A percentile compares a stretch with the other conserved stretches of the same genome.
Conservation (phyloP, 1,139 yeast species). For the Geotrichum citri-aurantii region DNA sequence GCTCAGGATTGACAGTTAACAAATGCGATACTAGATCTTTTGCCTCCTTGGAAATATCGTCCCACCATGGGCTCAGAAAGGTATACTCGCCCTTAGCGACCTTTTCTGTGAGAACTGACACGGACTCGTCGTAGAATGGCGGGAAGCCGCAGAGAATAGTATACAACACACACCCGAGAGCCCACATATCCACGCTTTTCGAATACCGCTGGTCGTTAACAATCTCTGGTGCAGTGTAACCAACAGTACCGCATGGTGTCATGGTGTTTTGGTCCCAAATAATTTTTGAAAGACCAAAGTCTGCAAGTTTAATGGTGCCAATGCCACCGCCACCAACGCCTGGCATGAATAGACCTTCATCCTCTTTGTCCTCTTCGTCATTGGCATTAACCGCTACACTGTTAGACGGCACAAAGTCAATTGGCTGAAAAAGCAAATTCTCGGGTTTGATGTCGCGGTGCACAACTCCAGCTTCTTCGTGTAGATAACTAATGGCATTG, state of each 20-base stretch:
- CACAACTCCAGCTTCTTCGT: constrained; percentile 75
- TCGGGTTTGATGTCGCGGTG: constrained; percentile 97
- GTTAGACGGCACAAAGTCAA: constrained; percentile 53
- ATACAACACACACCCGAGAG: constrained; percentile 86
- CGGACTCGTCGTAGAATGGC: constrained; percentile 87
- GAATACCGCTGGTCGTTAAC: constrained; percentile 81
- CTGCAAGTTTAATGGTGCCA: constrained; percentile 81
- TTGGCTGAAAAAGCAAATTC: constrained; percentile 76
- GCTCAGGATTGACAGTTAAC: constrained; percentile 74
- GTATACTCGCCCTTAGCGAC: constrained; percentile 79
- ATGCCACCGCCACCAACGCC: constrained; percentile 88
- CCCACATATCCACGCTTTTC: constrained; percentile 94
- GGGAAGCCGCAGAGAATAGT: constrained; percentile 93
- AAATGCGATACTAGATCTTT: constrained; percentile 70
- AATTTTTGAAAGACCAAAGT: constrained; percentile 87
- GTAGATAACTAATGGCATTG: constrained; percentile 73
- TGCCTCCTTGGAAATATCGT: constrained; percentile 75
- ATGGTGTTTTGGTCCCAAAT: constrained; percentile 61
- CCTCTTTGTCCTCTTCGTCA: constrained; percentile 60
- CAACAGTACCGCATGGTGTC: constrained; percentile 88
- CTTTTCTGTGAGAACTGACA: constrained; percentile 69
- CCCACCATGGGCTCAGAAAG: constrained; percentile 95
- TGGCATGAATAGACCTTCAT: constrained; percentile 75
- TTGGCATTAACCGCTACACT: constrained; percentile 55
- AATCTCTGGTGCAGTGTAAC: constrained; percentile 92